These are phyloP conservation scores for Sphaerulina musiva DNA, from an alignment of 2,329 filamentous ascomycete genomes.

Conservation along the genomic window DNA sequence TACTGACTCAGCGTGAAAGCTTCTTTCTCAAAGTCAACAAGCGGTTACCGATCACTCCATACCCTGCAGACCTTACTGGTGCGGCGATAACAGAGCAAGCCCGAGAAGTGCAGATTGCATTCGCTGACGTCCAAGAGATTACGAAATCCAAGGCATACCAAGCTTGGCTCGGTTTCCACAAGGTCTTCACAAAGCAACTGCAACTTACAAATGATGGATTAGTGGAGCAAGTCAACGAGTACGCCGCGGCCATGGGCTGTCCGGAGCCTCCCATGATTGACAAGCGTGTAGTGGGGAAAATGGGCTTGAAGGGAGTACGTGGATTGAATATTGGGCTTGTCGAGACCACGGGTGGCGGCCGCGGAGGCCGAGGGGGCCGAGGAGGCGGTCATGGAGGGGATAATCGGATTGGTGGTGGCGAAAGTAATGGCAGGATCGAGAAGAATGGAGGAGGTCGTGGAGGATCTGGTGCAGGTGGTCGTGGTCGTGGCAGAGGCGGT, in stretches of 20 bases:
- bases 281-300: conserved; percentile 42
- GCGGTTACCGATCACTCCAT: conserved; percentile 46
- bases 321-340: conserved; percentile 35
- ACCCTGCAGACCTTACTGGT: conserved; percentile 40
- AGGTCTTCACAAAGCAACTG: conserved; percentile 41
- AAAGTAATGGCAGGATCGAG: conserved; percentile 1
- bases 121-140: conserved; percentile 36
- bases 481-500: neutral
- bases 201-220: conserved; percentile 36
- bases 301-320: conserved; percentile 43
- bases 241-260: conserved; percentile 40
- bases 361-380: neutral
- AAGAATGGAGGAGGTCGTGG: conserved; percentile 1
- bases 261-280: conserved; percentile 43
- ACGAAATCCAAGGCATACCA: conserved; percentile 42
- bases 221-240: conserved; percentile 41
- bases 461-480: neutral
- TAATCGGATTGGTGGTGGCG: conserved; percentile 3
- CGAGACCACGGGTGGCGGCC: neutral
- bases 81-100: conserved; percentile 23
- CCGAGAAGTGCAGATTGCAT: conserved; percentile 27
- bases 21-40: conserved; percentile 48
- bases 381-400: conserved; percentile 4
- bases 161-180: conserved; percentile 45
- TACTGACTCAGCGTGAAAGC: conserved; percentile 47